Conservation (phyloP, 495 filamentous ascomycete genomes). For the Halenospora varia region DNA sequence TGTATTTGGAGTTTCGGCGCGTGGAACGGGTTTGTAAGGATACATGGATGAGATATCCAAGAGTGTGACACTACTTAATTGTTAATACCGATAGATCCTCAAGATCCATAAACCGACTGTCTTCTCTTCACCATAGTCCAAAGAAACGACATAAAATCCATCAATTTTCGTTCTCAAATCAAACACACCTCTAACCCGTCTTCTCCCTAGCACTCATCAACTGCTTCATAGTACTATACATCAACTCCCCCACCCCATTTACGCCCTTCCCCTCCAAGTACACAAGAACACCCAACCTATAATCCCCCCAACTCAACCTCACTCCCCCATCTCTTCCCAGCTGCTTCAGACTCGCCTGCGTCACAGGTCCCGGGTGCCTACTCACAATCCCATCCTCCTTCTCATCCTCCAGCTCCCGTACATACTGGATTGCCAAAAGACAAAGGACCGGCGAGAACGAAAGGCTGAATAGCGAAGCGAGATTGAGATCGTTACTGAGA, state of each 20-base stretch:
- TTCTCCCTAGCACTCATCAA: slow-evolving; percentile 41
- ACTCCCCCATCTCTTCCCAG: slow-evolving; percentile 68
- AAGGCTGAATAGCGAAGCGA: slow-evolving; percentile 63
- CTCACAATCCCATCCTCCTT: slow-evolving; percentile 40
- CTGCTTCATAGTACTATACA: slow-evolving; percentile 82
- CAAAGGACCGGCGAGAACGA: slow-evolving; percentile 64
- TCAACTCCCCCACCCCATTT: slow-evolving; percentile 63
- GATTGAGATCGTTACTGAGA: slow-evolving; percentile 37
- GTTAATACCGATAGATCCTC: background rate
- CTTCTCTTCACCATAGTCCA: too few species aligned
- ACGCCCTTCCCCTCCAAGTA: slow-evolving; percentile 65
- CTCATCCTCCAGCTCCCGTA: slow-evolving; percentile 62
- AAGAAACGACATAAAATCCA: too few species aligned
- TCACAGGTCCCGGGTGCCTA: slow-evolving; percentile 73
- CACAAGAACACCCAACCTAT: slow-evolving; percentile 66
- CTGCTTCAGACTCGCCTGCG: slow-evolving; percentile 56
- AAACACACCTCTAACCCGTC: too few species aligned
- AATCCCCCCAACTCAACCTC: slow-evolving; percentile 67
- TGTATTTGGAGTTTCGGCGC: background rate
- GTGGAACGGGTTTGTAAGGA: background rate
- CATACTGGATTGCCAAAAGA: slow-evolving; percentile 60
- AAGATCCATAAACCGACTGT: too few species aligned
- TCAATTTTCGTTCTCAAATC: too few species aligned
- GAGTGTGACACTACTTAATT: background rate
- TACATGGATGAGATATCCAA: background rate